Evolutionary conservation across 306 rosid species (phyloP), one percentile per base, ranked within the genome.

Genomic region (Ceratonia siliqua): DNA sequence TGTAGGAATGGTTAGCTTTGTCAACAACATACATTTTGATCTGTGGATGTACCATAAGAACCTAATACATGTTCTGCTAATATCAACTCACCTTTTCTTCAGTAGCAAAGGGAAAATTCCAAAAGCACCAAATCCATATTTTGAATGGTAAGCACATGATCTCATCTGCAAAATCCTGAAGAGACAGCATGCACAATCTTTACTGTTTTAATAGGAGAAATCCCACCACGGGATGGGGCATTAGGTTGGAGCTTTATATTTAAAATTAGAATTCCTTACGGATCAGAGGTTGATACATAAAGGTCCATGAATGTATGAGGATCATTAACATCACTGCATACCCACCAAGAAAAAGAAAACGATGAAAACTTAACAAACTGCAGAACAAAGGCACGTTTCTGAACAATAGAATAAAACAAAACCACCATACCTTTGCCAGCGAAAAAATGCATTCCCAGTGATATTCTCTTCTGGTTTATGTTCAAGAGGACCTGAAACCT

Each of bases 401-500:
- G 6, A 32, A 68, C 14, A 38, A 50, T 1, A 74, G 52, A 45
- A 45, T 45, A 8, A 21, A 53, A 46, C 33, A 75, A 33, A 56
- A 69, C 15, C 18, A 77, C 6, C 12, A 70, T 76, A 91, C 97
- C 97, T 79, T 84, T 93, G 96, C 97, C 98, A 93, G 35, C 98
- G 90, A 88, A 93, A 89, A 42, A 82, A 78, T 0, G 98, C 94
- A 82, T 91, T 84, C 72, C 97, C 97, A 32, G 58, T 15, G 17
- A 89, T 75, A 50, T 43, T 79, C 63, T 93, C 88, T 14, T 87
- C 85, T 0, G 87, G 89, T 68, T 85, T 88, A 68, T 78, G 84
- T 81, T 89, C 96, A 25, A 93, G 84, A 12, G 97, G 96, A 84
- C 98, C 92, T 66, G 96, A 85, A 83, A 89, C 88, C 98, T 93